Evolutionary conservation across 1,284 basidiomycete species (phyloP).

Genomic region (Xerocomus alliaceus): DNA sequence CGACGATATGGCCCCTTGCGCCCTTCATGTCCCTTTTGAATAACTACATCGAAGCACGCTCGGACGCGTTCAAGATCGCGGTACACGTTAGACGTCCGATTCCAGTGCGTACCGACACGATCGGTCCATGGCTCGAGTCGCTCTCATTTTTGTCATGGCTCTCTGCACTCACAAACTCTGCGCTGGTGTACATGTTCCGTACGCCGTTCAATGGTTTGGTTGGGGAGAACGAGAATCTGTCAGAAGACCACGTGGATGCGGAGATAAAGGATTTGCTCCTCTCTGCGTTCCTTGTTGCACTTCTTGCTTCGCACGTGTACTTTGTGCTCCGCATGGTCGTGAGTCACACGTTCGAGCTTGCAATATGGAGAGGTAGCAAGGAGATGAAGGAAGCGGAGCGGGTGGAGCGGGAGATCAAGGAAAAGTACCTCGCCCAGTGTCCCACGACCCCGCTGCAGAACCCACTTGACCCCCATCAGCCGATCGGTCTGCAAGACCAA

Average conservation of each 20-base stretch:
- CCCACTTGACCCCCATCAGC: neutral
- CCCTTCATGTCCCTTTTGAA: slow-evolving; percentile 85
- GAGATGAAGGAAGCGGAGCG: slow-evolving; percentile 66
- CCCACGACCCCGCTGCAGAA: slow-evolving; percentile 11
- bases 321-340: slow-evolving; percentile 70
- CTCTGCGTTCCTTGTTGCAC: slow-evolving; percentile 75
- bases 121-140: slow-evolving; percentile 93
- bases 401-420: slow-evolving; percentile 68
- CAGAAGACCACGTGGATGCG: slow-evolving; percentile 33
- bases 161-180: slow-evolving; percentile 82
- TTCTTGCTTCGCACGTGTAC: slow-evolving; percentile 84
- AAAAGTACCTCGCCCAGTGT: slow-evolving; percentile 54
- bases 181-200: slow-evolving; percentile 86
- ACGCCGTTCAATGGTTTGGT: slow-evolving; percentile 37
- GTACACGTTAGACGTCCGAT: slow-evolving; percentile 86
- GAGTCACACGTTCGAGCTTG: slow-evolving; percentile 72
- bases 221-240: slow-evolving; percentile 4
- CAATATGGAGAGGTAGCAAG: slow-evolving; percentile 75
- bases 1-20: slow-evolving; percentile 93
- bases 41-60: slow-evolving; percentile 91
- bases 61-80: slow-evolving; percentile 95
- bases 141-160: slow-evolving; percentile 90
- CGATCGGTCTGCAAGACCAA: slow-evolving; percentile 1
- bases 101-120: slow-evolving; percentile 85
- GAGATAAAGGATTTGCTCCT: slow-evolving; percentile 63